Base-by-base conservation (phyloP, 192 early-diverging fungal genomes). In the Fimicolochytrium jonesii region DNA sequence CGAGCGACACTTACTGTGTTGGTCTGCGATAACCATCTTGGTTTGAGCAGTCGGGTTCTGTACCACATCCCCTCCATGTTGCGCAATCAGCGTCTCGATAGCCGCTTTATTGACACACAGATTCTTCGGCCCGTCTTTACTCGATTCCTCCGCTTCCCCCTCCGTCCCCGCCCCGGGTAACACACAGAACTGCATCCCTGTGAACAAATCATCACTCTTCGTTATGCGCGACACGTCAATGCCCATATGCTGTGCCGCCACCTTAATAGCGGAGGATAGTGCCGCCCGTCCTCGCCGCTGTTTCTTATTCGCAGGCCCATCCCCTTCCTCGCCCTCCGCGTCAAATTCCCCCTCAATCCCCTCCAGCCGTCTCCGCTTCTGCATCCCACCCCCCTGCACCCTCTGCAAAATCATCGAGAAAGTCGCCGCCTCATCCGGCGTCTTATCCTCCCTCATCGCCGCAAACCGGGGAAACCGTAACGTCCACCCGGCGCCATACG, bases 391-490 rank as follows among this genome's bases (percentile, higher is more conserved):
- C n/a, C n/a, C n/a, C n/a, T n/a, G n/a, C n/a, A n/a, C n/a, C n/a
- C n/a, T n/a, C n/a, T n/a, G n/a, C n/a, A n/a, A n/a, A n/a, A n/a
- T n/a, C n/a, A n/a, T n/a, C n/a, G n/a, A n/a, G n/a, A n/a, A n/a
- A n/a, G n/a, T n/a, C n/a, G n/a, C n/a, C n/a, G n/a, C n/a, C n/a
- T n/a, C 52, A 3, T 59, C 52, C n/a, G 28, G 22, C 48, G 84
- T 86, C 62, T 92, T 90, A 66, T 92, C 88, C 6, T 78, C 45
- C 3, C 90, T 76, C n/a, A 89, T 51, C 45, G 53, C 71, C 11
- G 84, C 71, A 61, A 87, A 90, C 11, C 90, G 73, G 2, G 90
- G 90, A 59, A 92, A 92, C 17, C 90, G 85, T 26, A 92, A 67
- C 6, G 90, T 90, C 34, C 73, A 86, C 11, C 77, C 74, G n/a